phyloP scores from a whole-genome alignment of 306 rosid species.

The Vigna mungo region DNA sequence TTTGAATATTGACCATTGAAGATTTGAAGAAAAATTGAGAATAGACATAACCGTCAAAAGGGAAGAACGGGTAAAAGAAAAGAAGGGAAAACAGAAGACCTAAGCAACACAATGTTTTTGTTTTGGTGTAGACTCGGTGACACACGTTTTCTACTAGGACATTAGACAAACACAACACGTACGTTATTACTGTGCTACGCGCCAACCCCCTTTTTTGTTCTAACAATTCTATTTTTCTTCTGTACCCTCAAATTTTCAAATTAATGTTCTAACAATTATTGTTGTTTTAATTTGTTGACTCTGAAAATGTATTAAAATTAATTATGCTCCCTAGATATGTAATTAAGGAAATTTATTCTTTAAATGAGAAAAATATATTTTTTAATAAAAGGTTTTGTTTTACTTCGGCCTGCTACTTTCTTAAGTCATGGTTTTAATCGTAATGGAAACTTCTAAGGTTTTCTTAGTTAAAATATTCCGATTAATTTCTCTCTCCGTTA shows the following conservation, averaged over 20 bases:
- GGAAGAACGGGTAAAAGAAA: slow-evolving; percentile 54
- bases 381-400: no score
- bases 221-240: no score
- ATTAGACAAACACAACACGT: slow-evolving; percentile 36
- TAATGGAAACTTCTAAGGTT: no score
- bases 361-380: no score
- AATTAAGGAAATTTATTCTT: no score
- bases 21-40: slow-evolving; percentile 47
- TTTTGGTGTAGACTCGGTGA: slow-evolving; percentile 33
- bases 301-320: no score
- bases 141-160: slow-evolving; percentile 40
- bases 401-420: neutral
- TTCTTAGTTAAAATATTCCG: neutral
- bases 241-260: no score
- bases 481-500: neutral
- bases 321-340: no score
- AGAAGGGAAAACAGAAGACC: neutral
- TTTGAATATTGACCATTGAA: slow-evolving; percentile 84
- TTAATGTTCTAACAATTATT: no score
- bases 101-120: neutral
- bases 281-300: no score
- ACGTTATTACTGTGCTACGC: neutral
- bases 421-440: neutral
- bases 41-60: slow-evolving; percentile 57
- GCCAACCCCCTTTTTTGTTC: no score